Evolutionary conservation across 805 yeast species (phyloP), one percentile per base, ranked within the genome.

Genomic region (Spathaspora boniae): DNA sequence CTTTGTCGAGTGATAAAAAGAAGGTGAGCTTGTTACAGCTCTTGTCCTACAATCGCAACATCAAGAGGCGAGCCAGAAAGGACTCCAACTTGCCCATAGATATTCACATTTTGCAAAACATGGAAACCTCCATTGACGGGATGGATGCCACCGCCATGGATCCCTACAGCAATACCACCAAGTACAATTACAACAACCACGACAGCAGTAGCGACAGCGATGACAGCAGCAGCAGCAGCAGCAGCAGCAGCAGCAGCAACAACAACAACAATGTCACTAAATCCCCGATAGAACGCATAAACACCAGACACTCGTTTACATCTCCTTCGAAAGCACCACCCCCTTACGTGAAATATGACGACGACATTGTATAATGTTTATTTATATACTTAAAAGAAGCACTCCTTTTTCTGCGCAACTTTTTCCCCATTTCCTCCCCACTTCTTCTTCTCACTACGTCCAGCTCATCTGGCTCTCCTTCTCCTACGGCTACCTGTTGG

Each of bases 81-180:
- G 81, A 76, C 50, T 72, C 78, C 12, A 76, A 76, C 47, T 53
- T 76, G 37, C 77, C 78, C 2, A 48, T 70, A 33, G 60, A 65
- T 37, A 25, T 40, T 7, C 17, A 12, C 21, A 43, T 55, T 16
- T 37, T 40, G 16, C n/a, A n/a, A n/a, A n/a, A n/a, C n/a, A n/a
- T n/a, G n/a, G 44, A 40, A 14, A 33, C 33, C 22, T 26, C 35
- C 16, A 17, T 20, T 37, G 56, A 50, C 37, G 46, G 45, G n/a
- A n/a, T n/a, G 29, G 37, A 32, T 16, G 36, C 29, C 2, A 17
- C 20, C 12, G 30, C 25, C 7, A 17, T n/a, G 17, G 16, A 22
- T 4, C 30, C 9, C n/a, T 14, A 6, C 7, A 16, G 6, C 11
- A 24, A 34, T 16, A 16, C 16, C 14, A 21, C 15, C 18, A n/a